Evolutionary conservation across 495 filamentous ascomycete species (phyloP), one percentile per base, ranked within the genome.

Genomic region (Pyronema domesticum): DNA sequence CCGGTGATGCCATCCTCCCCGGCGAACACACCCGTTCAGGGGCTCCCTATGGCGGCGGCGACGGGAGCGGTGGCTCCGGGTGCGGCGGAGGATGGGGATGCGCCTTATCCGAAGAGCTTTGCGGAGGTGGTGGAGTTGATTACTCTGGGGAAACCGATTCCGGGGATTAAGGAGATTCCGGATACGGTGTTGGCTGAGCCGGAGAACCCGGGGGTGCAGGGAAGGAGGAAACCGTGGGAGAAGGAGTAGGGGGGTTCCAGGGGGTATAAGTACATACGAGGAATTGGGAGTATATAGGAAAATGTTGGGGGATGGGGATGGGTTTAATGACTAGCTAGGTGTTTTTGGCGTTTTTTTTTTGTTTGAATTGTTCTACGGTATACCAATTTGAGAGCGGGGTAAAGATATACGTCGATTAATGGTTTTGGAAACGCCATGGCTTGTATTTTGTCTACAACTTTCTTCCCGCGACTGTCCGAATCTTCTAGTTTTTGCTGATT

Each of bases 101-200:
- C 79, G 43, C 77, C 81, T 3, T 95, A 95, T 65, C 91, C 91
- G 4, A 80, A 79, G 19, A 83, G 82, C 2, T 96, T 98, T 63
- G 80, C 84, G 30, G 80, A 89, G 55, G 88, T 98, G 49, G 80
- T 95, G 37, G 87, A 86, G 43, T 78, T 95, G 34, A 86, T 98
- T 58, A 83, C 82, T 3, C 82, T 75, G 15, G 88, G 87, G 43
- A 78, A 87, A 65, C 80, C 82, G 3, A 83, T 98, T 49, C 85
- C 87, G 0, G 91, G 91, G 1, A 93, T 98, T 62, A 80, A 80
- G 58, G 74, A 95, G 57, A 91, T 98, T 58, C 88, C 93, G 11
- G 75, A 86, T 57, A 91, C 80, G 0, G 75, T 95, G 6, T 74
- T 61, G 36, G 47, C 57, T 18, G 53, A 53, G 42, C 56, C 56